Evolutionary conservation across 805 yeast genomes (phyloP).

Genomic region (Kodamaea kakaduensis): DNA sequence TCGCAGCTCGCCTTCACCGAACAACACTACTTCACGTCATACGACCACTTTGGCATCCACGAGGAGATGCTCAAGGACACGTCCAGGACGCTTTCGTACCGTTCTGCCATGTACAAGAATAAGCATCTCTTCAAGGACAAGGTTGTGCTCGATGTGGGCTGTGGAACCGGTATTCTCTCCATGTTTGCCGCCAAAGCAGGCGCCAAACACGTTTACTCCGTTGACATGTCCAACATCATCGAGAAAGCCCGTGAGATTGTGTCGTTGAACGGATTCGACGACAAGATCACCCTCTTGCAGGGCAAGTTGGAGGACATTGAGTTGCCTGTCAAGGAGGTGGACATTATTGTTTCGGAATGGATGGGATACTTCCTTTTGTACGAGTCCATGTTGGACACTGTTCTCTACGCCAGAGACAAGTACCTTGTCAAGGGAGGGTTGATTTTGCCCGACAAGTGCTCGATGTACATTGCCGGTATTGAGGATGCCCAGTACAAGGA

Average conservation of each 20-base stretch:
- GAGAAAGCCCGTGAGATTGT: slow-evolving; percentile 93
- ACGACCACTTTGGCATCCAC: slow-evolving; percentile 96
- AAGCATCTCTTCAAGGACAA: slow-evolving; percentile 86
- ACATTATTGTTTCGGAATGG: slow-evolving; percentile 96
- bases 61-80: slow-evolving; percentile 98
- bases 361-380: slow-evolving; percentile 97
- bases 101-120: slow-evolving; percentile 90
- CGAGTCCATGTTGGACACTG: slow-evolving; percentile 98
- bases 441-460: slow-evolving; percentile 91
- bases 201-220: slow-evolving; percentile 95
- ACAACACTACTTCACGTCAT: slow-evolving; percentile 92
- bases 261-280: slow-evolving; percentile 74
- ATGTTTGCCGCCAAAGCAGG: slow-evolving; percentile 99
- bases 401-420: slow-evolving; percentile 87
- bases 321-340: slow-evolving; percentile 84
- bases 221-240: slow-evolving; percentile 94
- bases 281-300: slow-evolving; percentile 80
- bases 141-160: slow-evolving; percentile 94
- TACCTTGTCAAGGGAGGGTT: slow-evolving; percentile 81
- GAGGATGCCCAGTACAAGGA: slow-evolving; percentile 91
- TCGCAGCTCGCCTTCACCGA: slow-evolving; percentile 63
- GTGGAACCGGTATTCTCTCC: slow-evolving; percentile 96
- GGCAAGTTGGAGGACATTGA: slow-evolving; percentile 93
- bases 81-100: slow-evolving; percentile 85
- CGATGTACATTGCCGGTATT: slow-evolving; percentile 84